A percentile compares a stretch with the other conserved stretches of the same genome.
Conservation (phyloP, 495 filamentous ascomycete species). For the Penicillium bovifimosum region DNA sequence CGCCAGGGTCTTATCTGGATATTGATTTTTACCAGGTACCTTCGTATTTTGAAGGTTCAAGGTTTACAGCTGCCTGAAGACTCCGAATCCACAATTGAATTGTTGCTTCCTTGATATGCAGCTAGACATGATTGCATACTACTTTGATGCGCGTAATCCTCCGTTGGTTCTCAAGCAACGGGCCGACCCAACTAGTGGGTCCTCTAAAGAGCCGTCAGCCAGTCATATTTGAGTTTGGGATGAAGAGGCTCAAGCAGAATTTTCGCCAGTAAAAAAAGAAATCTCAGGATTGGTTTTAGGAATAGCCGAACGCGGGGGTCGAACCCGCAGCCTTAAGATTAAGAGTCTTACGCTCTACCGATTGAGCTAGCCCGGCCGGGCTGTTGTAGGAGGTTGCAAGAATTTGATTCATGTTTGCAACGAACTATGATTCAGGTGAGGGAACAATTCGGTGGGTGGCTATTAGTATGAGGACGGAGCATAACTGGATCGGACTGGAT, state of each 20-base stretch:
- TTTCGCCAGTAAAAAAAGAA: slow-evolving; percentile 14
- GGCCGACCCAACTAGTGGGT: slow-evolving; percentile 13
- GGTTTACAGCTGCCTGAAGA: background rate
- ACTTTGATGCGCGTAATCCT: background rate
- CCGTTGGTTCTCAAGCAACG: background rate
- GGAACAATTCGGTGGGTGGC: background rate
- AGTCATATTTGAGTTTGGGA: slow-evolving; percentile 9
- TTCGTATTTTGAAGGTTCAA: background rate
- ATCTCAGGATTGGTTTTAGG: slow-evolving; percentile 20
- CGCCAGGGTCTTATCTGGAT: background rate
- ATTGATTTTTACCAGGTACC: too few relatives aligned
- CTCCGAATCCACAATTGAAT: background rate
- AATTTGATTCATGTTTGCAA: background rate
- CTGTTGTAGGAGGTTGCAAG: slow-evolving; percentile 8
- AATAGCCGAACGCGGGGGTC: slow-evolving; percentile 47
- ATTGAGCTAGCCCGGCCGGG: slow-evolving; percentile 65
- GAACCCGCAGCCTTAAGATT: slow-evolving; percentile 68
- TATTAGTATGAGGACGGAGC: background rate
- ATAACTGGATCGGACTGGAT: background rate
- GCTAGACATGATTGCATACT: too few relatives aligned
- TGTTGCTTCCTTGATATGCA: background rate
- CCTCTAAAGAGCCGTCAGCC: background rate
- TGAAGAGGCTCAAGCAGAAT: slow-evolving; percentile 8
- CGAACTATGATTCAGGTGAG: background rate
- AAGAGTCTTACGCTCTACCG: slow-evolving; percentile 83